Evolutionary conservation across 139 green algal species (phyloP).

Genomic region (Picochlorum costavermella): DNA sequence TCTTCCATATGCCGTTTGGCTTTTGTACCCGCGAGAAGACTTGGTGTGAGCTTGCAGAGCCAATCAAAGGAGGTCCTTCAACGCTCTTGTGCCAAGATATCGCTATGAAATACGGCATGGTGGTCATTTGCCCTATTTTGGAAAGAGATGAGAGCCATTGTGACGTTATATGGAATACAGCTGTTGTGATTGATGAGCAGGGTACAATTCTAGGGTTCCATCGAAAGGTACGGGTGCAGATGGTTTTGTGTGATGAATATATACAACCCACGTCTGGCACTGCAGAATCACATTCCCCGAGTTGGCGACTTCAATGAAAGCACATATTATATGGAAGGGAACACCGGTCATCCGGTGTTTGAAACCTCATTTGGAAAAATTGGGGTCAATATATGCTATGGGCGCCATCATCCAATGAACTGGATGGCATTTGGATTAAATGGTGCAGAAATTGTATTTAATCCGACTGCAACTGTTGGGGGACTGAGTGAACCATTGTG

Average conservation of each 20-base stretch:
- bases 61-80: conserved; percentile 46
- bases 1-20: conserved; percentile 89
- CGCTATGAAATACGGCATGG: conserved; percentile 33
- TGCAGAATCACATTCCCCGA: conserved; percentile 91
- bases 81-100: conserved; percentile 34
- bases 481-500: conserved; percentile 82
- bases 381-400: conserved; percentile 97
- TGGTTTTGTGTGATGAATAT: too few species aligned
- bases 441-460: conserved; percentile 96
- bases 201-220: conserved; percentile 87
- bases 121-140: conserved; percentile 84
- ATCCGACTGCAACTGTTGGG: conserved; percentile 90
- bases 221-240: conserved; percentile 40
- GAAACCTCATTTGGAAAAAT: conserved; percentile 84
- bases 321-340: conserved; percentile 90
- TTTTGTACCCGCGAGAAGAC: conserved; percentile 92
- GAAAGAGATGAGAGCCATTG: conserved; percentile 75
- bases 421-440: conserved; percentile 93
- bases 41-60: conserved; percentile 93
- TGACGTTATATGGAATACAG: conserved; percentile 94
- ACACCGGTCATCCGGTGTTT: conserved; percentile 85
- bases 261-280: neutral
- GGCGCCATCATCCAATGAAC: conserved; percentile 93
- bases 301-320: conserved; percentile 97
- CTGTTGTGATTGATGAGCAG: conserved; percentile 87